Conservation (phyloP, 352 stramenopile genomes). For the Phytophthora quininea region DNA sequence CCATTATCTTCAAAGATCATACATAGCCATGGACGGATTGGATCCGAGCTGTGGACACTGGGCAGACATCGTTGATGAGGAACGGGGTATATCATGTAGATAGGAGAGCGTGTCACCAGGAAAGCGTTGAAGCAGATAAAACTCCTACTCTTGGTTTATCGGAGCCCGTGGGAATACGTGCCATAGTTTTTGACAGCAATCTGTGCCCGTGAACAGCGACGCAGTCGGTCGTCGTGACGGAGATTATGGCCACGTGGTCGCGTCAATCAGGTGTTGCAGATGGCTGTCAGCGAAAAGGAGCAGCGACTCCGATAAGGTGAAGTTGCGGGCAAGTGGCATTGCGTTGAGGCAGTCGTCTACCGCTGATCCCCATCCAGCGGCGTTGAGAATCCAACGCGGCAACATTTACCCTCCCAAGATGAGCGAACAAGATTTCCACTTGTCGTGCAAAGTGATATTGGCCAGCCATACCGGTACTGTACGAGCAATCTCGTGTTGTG, state of each 20-base stretch:
- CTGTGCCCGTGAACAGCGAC: constrained; percentile 8
- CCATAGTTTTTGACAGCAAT: too few relatives aligned
- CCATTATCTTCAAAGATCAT: not conserved
- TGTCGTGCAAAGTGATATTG: too few relatives aligned
- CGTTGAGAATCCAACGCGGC: not conserved
- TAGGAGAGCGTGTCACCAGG: too few relatives aligned
- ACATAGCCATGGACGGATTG: not conserved
- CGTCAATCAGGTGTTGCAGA: not conserved
- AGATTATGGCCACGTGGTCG: constrained; percentile 19
- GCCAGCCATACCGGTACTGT: not conserved
- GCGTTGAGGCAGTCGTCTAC: constrained; percentile 12
- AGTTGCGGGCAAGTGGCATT: not conserved
- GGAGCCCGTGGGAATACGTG: too few relatives aligned
- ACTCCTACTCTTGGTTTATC: too few relatives aligned
- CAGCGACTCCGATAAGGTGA: not conserved
- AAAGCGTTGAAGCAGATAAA: too few relatives aligned
- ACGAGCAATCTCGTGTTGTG: too few relatives aligned
- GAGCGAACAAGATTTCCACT: too few relatives aligned
- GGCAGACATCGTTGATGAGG: not conserved
- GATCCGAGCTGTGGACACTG: not conserved
- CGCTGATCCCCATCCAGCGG: not conserved
- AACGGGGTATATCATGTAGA: too few relatives aligned
- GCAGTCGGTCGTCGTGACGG: constrained; percentile 15
- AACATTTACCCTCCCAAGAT: too few relatives aligned
- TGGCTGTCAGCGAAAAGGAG: not conserved